Percentiles rank a stretch among this genome's conserved stretches.
These are phyloP conservation scores for Maudiozyma pseudohumilis DNA, from an alignment of 805 yeast genomes.

Conservation along the genomic window DNA sequence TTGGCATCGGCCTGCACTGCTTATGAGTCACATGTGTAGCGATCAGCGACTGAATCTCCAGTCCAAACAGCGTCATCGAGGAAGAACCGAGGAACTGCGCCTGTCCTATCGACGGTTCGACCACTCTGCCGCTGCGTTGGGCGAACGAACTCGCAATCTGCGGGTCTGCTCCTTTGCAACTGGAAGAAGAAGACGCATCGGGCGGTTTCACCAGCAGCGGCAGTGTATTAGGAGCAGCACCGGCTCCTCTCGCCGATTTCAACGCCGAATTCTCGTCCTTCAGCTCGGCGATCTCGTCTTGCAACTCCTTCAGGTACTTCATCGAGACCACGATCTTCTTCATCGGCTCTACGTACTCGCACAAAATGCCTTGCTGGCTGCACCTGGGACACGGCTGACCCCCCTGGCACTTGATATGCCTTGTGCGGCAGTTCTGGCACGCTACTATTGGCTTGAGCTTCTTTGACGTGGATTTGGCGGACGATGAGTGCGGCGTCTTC, in stretches of 20 bases:
- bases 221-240: background rate
- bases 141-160: constrained; percentile 64
- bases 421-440: constrained; percentile 57
- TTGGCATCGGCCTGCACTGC: constrained; percentile 12
- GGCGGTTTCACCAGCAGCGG: background rate
- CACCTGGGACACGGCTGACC: constrained; percentile 67
- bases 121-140: constrained; percentile 60
- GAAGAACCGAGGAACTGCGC: constrained; percentile 71
- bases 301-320: constrained; percentile 56
- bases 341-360: constrained; percentile 66
- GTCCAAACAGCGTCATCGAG: constrained; percentile 71
- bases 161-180: constrained; percentile 14
- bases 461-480: too few relatives aligned
- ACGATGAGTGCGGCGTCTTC: too few relatives aligned
- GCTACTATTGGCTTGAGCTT: constrained; percentile 23
- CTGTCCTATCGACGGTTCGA: constrained; percentile 68
- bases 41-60: constrained; percentile 62
- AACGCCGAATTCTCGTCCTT: constrained; percentile 57
- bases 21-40: constrained; percentile 28
- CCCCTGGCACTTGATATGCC: constrained; percentile 72
- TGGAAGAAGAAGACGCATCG: background rate
- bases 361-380: constrained; percentile 40
- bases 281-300: constrained; percentile 53
- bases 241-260: constrained; percentile 26
- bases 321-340: constrained; percentile 64